Evolutionary conservation across 345 rosid species (phyloP).

Genomic region (Gossypium mustelinum): DNA sequence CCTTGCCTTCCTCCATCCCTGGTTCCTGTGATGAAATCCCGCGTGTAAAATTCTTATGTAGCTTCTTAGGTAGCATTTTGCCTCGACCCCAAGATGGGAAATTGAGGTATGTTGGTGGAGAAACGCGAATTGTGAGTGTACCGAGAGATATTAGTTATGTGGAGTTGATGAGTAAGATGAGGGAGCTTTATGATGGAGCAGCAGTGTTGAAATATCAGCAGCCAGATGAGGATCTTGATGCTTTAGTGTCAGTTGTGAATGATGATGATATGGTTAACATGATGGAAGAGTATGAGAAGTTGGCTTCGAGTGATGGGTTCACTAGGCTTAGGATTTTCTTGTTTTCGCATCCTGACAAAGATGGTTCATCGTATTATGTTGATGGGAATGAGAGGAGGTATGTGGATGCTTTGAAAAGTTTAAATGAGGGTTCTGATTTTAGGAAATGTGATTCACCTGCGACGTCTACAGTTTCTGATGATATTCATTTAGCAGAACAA

Average conservation of each 20-base stretch:
- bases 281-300: slow-evolving; percentile 99
- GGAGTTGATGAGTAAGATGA: slow-evolving; percentile 81
- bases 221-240: slow-evolving; percentile 99
- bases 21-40: slow-evolving; percentile 61
- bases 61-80: slow-evolving; percentile 87
- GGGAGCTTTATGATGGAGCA: slow-evolving; percentile 78
- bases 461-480: slow-evolving; percentile 31
- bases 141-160: slow-evolving; percentile 61
- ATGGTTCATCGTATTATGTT: slow-evolving; percentile 49
- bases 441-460: slow-evolving; percentile 57
- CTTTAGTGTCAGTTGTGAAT: slow-evolving; percentile 88
- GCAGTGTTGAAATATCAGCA: slow-evolving; percentile 86
- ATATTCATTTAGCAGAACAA: slow-evolving; percentile 31
- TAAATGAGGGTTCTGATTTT: slow-evolving; percentile 64
- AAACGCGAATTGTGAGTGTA: slow-evolving; percentile 81
- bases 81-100: slow-evolving; percentile 97
- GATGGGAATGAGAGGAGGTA: slow-evolving; percentile 85
- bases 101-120: slow-evolving; percentile 90
- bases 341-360: slow-evolving; percentile 63
- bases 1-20: slow-evolving; percentile 20
- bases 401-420: slow-evolving; percentile 87
- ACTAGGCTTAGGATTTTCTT: slow-evolving; percentile 90
- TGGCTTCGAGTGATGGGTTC: slow-evolving; percentile 83
- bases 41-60: slow-evolving; percentile 80
- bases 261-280: slow-evolving; percentile 89